These are phyloP conservation scores for Penicillium simplicissimum DNA, from an alignment of 495 filamentous ascomycete species.

Conservation along the genomic window DNA sequence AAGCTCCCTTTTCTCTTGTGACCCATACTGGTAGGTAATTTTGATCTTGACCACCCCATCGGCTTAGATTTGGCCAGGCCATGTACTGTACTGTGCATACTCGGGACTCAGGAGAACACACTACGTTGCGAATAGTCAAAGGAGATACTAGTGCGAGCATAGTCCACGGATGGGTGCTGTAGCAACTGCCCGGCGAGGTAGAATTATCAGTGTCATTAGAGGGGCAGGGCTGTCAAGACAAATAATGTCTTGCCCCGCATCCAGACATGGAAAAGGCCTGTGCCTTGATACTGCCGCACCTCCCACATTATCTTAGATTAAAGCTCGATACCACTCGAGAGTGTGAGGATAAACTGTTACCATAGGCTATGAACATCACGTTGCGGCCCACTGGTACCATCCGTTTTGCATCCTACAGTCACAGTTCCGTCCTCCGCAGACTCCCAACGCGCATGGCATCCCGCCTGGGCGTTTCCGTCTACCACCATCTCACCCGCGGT, in stretches of 20 bases:
- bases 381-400: neutral
- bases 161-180: too few relatives aligned
- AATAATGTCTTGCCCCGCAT: neutral
- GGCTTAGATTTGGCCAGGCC: too few relatives aligned
- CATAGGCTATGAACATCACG: neutral
- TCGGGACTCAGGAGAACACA: neutral
- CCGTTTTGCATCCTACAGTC: neutral
- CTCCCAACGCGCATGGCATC: slow-evolving; percentile 4
- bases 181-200: neutral
- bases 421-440: neutral
- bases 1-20: too few relatives aligned
- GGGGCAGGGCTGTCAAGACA: too few relatives aligned
- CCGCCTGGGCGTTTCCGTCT: neutral
- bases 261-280: neutral
- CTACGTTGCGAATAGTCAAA: neutral
- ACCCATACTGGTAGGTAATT: too few relatives aligned
- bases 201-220: neutral
- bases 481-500: neutral
- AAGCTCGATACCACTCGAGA: neutral
- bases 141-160: neutral
- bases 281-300: neutral
- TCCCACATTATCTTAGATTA: slow-evolving; percentile 5
- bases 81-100: too few relatives aligned
- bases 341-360: neutral
- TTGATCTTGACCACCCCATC: too few relatives aligned